Evolutionary conservation across 83 land plant species (phyloP).

Genomic region (Thuja plicata): DNA sequence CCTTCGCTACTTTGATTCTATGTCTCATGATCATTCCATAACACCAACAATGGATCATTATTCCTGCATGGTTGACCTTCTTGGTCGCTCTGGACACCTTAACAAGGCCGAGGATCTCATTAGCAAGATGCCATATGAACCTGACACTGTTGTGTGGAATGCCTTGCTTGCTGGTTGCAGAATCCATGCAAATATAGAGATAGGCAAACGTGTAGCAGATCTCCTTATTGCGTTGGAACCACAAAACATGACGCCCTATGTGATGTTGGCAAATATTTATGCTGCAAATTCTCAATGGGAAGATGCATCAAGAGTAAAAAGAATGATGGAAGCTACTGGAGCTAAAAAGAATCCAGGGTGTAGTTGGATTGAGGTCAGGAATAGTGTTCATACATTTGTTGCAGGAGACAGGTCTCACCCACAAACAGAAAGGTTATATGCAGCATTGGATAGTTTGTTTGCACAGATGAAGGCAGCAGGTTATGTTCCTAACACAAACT

Average conservation of each 20-base stretch:
- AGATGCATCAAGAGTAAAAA: conserved; percentile 24
- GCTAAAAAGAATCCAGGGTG: conserved; percentile 37
- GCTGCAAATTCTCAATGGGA: conserved; percentile 29
- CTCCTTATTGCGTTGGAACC: conserved; percentile 36
- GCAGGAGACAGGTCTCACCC: conserved; percentile 8
- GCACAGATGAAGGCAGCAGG: conserved; percentile 23
- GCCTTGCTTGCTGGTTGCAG: conserved; percentile 40
- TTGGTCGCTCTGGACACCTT: conserved; percentile 35
- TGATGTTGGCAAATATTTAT: conserved; percentile 33
- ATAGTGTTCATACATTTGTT: conserved; percentile 21
- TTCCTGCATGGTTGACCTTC: conserved; percentile 40
- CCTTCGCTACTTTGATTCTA: conserved; percentile 23
- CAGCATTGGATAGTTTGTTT: conserved; percentile 14
- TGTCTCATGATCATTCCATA: conserved; percentile 27
- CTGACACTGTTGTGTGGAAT: conserved; percentile 38
- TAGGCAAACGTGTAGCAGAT: conserved; percentile 40
- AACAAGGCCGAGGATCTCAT: conserved; percentile 36
- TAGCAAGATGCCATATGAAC: conserved; percentile 19
- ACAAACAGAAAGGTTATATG: conserved; percentile 4
- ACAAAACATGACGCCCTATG: conserved; percentile 26
- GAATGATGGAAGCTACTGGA: conserved; percentile 21
- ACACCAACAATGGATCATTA: conserved; percentile 35
- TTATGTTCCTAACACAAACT: conserved; percentile 20
- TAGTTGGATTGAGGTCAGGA: conserved; percentile 43
- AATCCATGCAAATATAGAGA: conserved; percentile 26